Evolutionary conservation across 1,139 yeast genomes (phyloP).

Genomic region (Kluyveromyces sp.): DNA sequence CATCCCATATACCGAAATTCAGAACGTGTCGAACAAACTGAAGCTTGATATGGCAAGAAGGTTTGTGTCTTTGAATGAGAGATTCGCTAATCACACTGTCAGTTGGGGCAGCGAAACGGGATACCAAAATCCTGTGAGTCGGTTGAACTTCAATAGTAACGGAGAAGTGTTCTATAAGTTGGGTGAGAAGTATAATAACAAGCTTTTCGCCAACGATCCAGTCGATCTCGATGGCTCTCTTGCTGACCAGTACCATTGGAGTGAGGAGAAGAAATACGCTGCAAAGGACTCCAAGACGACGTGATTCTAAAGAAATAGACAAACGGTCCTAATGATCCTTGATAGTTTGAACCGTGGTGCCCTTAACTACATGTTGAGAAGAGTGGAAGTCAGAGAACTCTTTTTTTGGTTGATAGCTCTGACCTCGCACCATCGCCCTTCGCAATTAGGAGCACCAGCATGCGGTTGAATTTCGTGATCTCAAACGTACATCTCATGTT

Average conservation of each 20-base stretch:
- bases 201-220: slow-evolving; percentile 10
- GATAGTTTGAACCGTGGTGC: no score
- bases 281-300: background rate
- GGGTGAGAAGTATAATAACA: slow-evolving; percentile 9
- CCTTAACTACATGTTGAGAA: no score
- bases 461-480: no score
- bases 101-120: slow-evolving; percentile 11
- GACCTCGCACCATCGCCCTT: no score
- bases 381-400: no score
- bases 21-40: slow-evolving; percentile 1
- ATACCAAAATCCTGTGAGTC: slow-evolving; percentile 8
- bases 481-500: no score
- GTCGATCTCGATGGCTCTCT: slow-evolving; percentile 1
- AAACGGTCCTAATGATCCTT: background rate
- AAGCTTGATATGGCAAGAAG: slow-evolving; percentile 5
- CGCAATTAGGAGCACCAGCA: no score
- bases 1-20: slow-evolving; percentile 5
- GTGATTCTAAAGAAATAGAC: background rate
- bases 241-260: slow-evolving; percentile 1
- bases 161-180: slow-evolving; percentile 9
- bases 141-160: slow-evolving; percentile 6
- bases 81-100: background rate
- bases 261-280: slow-evolving; percentile 3
- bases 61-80: slow-evolving; percentile 6
- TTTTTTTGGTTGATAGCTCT: no score